Evolutionary conservation across 495 filamentous ascomycete species (phyloP).

Genomic region (Choiromyces venosus): DNA sequence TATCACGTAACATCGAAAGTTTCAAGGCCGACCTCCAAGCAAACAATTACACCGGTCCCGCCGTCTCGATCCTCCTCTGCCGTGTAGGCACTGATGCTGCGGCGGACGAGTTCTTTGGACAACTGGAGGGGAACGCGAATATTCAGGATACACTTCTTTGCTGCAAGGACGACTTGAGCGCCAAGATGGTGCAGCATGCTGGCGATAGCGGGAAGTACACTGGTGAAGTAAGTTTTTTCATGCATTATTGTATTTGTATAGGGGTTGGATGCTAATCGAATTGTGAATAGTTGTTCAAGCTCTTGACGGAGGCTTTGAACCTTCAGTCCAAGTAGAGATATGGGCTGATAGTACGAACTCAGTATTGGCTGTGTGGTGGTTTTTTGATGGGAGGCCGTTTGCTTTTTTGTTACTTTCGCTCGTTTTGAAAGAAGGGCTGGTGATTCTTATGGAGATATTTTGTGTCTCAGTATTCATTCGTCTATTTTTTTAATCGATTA

Average conservation of each 20-base stretch:
- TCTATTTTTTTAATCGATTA: neutral
- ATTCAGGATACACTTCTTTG: neutral
- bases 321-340: neutral
- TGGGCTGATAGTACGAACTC: neutral
- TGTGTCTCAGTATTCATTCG: neutral
- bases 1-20: neutral
- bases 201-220: neutral
- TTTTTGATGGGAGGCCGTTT: neutral
- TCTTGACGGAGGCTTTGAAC: neutral
- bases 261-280: neutral
- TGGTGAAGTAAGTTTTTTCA: neutral
- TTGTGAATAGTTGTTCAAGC: neutral
- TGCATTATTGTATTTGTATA: neutral
- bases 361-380: neutral
- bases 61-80: neutral
- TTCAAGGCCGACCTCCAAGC: neutral
- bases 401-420: neutral
- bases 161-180: neutral
- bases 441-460: neutral
- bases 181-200: neutral
- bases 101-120: neutral
- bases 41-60: neutral
- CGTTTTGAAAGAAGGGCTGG: neutral
- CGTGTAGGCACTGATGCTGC: neutral
- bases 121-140: neutral